Evolutionary conservation across 2,329 filamentous ascomycete genomes (phyloP).

Genomic region (Pseudocercospora crystallina): DNA sequence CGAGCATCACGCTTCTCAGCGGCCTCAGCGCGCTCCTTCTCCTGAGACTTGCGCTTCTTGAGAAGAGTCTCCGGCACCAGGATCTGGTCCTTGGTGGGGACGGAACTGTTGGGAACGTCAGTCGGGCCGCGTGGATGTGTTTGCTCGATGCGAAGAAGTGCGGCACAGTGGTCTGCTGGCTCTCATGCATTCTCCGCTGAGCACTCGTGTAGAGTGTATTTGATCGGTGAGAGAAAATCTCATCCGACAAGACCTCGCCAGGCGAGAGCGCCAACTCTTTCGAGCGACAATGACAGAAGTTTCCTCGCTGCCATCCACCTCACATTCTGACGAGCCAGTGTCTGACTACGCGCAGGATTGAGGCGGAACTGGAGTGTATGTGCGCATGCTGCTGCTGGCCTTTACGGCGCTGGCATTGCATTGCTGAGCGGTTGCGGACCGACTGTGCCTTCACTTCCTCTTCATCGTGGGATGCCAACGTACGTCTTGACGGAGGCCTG

Average conservation of each 20-base stretch:
- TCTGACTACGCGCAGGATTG: slow-evolving; percentile 38
- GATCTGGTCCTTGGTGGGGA: slow-evolving; percentile 92
- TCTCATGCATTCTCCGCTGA: slow-evolving; percentile 41
- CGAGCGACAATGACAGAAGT: slow-evolving; percentile 20
- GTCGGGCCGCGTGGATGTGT: slow-evolving; percentile 64
- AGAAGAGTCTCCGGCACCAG: slow-evolving; percentile 98
- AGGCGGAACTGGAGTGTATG: slow-evolving; percentile 29
- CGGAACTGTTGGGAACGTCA: slow-evolving; percentile 68
- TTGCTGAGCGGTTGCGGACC: slow-evolving; percentile 64
- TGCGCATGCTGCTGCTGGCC: slow-evolving; percentile 20
- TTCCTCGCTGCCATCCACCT: slow-evolving; percentile 20
- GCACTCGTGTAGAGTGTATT: slow-evolving; percentile 49
- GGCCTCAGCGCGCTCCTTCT: slow-evolving; percentile 95
- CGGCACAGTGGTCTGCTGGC: slow-evolving; percentile 83
- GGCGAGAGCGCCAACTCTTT: slow-evolving; percentile 31
- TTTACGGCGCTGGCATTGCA: slow-evolving; percentile 39
- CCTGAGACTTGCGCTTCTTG: slow-evolving; percentile 99
- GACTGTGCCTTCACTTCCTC: slow-evolving; percentile 66
- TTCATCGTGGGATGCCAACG: slow-evolving; percentile 47
- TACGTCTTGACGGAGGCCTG: slow-evolving; percentile 54
- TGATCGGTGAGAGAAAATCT: slow-evolving; percentile 67
- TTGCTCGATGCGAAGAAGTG: slow-evolving; percentile 85
- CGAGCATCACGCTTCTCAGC: slow-evolving; percentile 56
- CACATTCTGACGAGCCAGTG: slow-evolving; percentile 38
- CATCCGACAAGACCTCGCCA: slow-evolving; percentile 32